phyloP scores from a whole-genome alignment of 805 yeast species.

The Kodamaea neixiangensis region DNA sequence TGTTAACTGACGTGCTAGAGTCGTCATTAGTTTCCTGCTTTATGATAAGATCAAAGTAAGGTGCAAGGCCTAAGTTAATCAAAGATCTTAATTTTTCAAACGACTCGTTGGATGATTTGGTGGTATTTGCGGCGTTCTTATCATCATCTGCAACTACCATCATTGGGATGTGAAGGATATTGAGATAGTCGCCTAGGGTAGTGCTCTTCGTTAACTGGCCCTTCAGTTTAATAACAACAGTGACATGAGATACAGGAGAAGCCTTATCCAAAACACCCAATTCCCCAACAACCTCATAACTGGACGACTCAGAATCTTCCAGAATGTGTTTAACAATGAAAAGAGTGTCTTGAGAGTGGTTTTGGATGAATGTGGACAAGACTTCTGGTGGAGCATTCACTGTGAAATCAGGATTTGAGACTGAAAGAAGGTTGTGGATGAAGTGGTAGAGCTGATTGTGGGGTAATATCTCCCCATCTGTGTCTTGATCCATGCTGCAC shows the following conservation, averaged over 20 bases:
- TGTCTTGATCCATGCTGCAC: neutral
- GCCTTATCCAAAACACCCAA: constrained; percentile 2
- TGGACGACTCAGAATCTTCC: constrained; percentile 9
- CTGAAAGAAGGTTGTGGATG: constrained; percentile 12
- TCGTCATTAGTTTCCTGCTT: constrained; percentile 12
- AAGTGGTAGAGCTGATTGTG: constrained; percentile 11
- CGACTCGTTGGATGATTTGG: constrained; percentile 21
- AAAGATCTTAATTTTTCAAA: constrained; percentile 60
- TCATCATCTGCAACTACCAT: neutral
- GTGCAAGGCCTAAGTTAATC: constrained; percentile 62
- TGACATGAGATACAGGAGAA: constrained; percentile 18
- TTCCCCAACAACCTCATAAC: constrained; percentile 13
- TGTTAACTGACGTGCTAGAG: constrained; percentile 25
- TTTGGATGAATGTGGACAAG: constrained; percentile 21
- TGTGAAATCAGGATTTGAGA: constrained; percentile 6
- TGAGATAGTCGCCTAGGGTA: constrained; percentile 26
- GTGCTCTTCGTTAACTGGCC: constrained; percentile 26
- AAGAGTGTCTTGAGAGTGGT: constrained; percentile 23
- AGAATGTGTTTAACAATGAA: constrained; percentile 15
- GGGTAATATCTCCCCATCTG: neutral
- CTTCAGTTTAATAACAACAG: constrained; percentile 50
- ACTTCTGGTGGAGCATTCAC: constrained; percentile 8
- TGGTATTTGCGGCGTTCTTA: neutral
- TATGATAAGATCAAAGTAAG: constrained; percentile 61
- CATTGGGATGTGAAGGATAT: constrained; percentile 36